Base-by-base conservation (phyloP, 495 filamentous ascomycete species). In the Penicillium silybi region DNA sequence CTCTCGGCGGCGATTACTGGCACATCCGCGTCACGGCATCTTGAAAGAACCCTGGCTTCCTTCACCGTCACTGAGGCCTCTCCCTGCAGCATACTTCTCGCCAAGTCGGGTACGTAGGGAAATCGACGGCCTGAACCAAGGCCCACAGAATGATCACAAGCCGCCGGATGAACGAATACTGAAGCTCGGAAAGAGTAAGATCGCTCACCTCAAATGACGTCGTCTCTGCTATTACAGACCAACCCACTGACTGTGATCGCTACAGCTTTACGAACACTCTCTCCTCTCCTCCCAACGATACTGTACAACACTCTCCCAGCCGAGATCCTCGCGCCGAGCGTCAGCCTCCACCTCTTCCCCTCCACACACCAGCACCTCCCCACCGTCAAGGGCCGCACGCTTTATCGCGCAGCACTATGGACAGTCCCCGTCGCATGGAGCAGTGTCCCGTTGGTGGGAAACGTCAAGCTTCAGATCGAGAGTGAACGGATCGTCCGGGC, bases 371-470 rank as follows among this genome's bases (percentile, higher is more conserved):
- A 91, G 2, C 88, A 97, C 64, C 88, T 98, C 11, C 93, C 93
- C 42, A 87, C 84, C 8, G 95, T 97, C 44, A 85, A 88, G 6
- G 93, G 93, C 39, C 82, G 89, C 26, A 87, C 96, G 13, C 84
- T 89, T 26, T 98, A 98, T 67, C 86, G 86, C 38, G 92, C 93
- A 17, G 93, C 93, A 2, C 75, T 98, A 15, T 97, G 92, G 92
- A 96, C 93, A 2, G 85, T 90, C 1, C 93, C 93, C 0, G 82
- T 98, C 20, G 95, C 92, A 16, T 98, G 93, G 93, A 92, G 95
- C 58, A 84, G 87, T 34, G 77, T 98, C 0, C 93, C 93, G 9
- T 76, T 96, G 0, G 78, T 97, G 20, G 90, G 92, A 32, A 95
- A 95, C 61, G 88, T 95, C 4, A 84, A 84, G 54, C 80, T 98